Conservation (phyloP, 1,284 basidiomycete species). For the Phaffia rhodozyma region DNA sequence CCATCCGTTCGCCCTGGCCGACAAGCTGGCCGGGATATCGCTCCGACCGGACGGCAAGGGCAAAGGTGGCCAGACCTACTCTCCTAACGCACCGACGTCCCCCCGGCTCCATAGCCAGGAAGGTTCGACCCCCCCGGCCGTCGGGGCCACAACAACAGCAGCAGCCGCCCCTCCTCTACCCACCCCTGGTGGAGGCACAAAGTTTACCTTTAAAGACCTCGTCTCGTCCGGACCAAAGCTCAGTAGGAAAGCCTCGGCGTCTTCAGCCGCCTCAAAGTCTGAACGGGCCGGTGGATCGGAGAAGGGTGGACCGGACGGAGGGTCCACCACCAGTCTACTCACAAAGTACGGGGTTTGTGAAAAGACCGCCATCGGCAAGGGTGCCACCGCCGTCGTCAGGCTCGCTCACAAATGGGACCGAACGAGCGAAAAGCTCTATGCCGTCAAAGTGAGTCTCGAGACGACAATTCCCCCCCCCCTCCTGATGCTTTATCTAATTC, state of each 20-base stretch:
- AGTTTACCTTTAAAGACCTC: conserved; percentile 73
- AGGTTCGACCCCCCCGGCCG: too few species aligned
- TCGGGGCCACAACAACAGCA: too few species aligned
- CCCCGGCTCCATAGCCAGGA: too few species aligned
- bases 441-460: conserved; percentile 81
- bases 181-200: conserved; percentile 39
- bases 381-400: conserved; percentile 89
- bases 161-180: background rate
- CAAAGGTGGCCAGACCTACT: background rate
- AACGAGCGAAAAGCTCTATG: conserved; percentile 93
- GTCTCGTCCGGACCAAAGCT: conserved; percentile 57
- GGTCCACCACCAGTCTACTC: conserved; percentile 40
- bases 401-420: conserved; percentile 98
- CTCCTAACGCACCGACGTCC: too few species aligned
- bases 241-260: conserved; percentile 52
- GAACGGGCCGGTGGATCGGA: conserved; percentile 38
- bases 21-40: background rate
- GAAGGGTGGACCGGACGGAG: conserved; percentile 28
- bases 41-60: too few species aligned
- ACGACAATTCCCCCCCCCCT: background rate
- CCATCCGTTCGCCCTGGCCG: too few species aligned
- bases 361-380: conserved; percentile 92
- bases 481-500: conserved; percentile 3
- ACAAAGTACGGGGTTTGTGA: conserved; percentile 98
- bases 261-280: conserved; percentile 47